Base-by-base conservation (phyloP, 768 basidiomycete species). In the Thelephora ganbajun region DNA sequence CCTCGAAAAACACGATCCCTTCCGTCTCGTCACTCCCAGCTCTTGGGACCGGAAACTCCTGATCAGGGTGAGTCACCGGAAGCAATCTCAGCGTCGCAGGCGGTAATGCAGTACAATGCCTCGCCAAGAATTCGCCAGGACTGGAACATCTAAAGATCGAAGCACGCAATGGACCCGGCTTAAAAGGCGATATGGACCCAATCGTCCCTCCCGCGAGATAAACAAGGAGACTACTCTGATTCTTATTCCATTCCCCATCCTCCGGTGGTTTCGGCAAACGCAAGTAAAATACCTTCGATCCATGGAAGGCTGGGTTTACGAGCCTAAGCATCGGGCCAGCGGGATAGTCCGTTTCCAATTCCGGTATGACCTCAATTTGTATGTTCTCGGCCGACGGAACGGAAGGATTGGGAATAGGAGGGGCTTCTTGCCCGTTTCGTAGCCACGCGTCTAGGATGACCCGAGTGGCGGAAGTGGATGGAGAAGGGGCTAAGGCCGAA, bases 1-100 rank as follows among this genome's bases (percentile, higher is more conserved):
- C 72, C 56, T 82, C 79, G 55, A 74, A 85, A 20, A 80, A 62
- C 3, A 79, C 79, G 1, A 81, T 66, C 0, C 83, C 84, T 48
- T 86, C 84, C 7, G 80, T 82, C 58, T 89, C 83, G 46, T 84
- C 82, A 0, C 73, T 60, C 0, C 85, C 85, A 60, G 81, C 78
- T 13, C 74, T 61, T 12, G 83, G 80, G 0, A 74, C 63, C 5
- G 85, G 87, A 54, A 87, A 88, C 11, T 66, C 60, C 36, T 61
- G 63, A 2, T 69, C 74, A 11, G 69, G 65, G 9, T 68, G 54
- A 20, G 82, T 77, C 53, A 70, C 70, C 1, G 87, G 87, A 6
- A 90, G 64, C 6, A 85, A 70, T 57, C 71, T 78, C 22, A 84
- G 64, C 2, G 64, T 63, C 3, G 56, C 54, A 1, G 85, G 80